These are phyloP conservation scores for Flaveria linearis DNA, from an alignment of 129 eudicot genomes.

Conservation along the genomic window DNA sequence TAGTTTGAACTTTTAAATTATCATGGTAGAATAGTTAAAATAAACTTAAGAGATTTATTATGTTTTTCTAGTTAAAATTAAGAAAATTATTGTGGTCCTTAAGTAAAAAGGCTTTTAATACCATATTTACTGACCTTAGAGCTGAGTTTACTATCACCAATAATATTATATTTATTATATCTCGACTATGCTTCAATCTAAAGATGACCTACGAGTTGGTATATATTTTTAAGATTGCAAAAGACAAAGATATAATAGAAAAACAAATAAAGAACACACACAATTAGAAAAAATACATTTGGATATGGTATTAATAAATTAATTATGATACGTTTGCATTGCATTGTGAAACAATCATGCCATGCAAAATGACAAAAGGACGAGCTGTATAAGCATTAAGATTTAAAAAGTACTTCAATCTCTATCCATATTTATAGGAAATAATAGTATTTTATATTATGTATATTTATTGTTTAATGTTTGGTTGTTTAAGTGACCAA, in stretches of 20 bases:
- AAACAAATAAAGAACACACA: constrained; percentile 1
- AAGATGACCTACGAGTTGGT: not conserved
- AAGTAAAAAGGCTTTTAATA: no score
- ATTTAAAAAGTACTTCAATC: constrained; percentile 11
- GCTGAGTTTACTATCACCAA: no score
- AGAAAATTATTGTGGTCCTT: no score
- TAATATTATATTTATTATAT: not conserved
- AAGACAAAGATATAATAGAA: not conserved
- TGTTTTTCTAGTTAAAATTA: no score
- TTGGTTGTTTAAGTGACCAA: not conserved
- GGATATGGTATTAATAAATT: constrained; percentile 15
- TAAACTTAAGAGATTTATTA: no score
- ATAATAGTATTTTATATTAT: not conserved
- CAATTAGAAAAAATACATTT: not conserved
- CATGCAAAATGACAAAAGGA: constrained; percentile 31
- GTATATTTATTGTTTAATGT: not conserved
- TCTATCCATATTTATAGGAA: constrained; percentile 25
- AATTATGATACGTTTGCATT: constrained; percentile 6
- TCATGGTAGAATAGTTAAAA: no score
- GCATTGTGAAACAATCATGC: constrained; percentile 26
- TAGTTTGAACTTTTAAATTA: no score
- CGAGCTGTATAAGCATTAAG: constrained; percentile 33
- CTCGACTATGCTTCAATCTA: not conserved
- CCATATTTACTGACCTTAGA: no score
- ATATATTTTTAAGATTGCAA: not conserved